Percentiles rank a stretch among this genome's conserved stretches.
Evolutionary conservation across 495 filamentous ascomycete species (phyloP).

Genomic region (Aspergillus ellipticus): DNA sequence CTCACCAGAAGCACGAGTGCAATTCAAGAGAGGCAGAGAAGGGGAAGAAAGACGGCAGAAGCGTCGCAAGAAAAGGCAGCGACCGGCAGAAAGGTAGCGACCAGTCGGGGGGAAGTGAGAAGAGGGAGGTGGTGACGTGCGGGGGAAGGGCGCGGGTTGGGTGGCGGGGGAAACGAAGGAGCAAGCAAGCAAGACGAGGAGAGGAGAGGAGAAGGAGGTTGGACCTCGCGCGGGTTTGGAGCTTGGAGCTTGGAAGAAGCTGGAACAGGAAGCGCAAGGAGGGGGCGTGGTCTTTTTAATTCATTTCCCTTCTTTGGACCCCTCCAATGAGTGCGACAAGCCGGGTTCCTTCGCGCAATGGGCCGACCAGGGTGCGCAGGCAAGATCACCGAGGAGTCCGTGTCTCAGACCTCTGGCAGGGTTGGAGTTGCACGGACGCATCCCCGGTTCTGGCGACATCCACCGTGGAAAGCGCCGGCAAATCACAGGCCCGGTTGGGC

Average conservation of each 20-base stretch:
- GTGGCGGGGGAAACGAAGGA: neutral
- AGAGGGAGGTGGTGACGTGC: neutral
- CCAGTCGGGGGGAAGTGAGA: neutral
- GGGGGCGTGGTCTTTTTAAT: neutral
- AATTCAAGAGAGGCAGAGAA: neutral
- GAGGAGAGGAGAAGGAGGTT: neutral
- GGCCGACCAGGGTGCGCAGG: neutral
- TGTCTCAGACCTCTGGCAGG: neutral
- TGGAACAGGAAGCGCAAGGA: constrained; percentile 8
- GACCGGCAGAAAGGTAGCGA: neutral
- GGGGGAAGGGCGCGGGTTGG: neutral
- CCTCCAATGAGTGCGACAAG: neutral
- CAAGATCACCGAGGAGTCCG: neutral
- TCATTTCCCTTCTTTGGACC: neutral
- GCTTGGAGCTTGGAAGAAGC: neutral
- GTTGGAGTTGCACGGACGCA: constrained; percentile 12
- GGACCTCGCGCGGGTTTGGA: neutral
- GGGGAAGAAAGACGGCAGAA: neutral
- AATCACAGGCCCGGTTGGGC: constrained; percentile 12
- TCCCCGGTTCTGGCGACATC: neutral
- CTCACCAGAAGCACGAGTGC: neutral
- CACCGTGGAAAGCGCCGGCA: neutral
- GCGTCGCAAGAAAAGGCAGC: neutral
- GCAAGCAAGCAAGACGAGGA: neutral
- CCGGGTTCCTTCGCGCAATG: neutral